Conservation (phyloP, 371 early-diverging fungal genomes). For the Conidiobolus incongruus region DNA sequence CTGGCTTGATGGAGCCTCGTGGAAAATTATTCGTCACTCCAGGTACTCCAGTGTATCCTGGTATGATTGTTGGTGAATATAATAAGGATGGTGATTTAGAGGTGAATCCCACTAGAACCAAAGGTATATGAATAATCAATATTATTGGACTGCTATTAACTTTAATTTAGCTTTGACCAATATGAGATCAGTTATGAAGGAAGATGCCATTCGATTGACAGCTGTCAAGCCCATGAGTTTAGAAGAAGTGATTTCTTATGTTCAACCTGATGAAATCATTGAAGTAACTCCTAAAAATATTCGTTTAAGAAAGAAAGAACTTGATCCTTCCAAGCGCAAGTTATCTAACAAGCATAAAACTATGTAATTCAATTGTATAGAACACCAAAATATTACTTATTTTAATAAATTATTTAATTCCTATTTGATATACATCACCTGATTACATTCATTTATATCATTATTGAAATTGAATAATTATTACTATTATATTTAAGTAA, state of each 20-base stretch:
- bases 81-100: conserved; percentile 37
- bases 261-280: conserved; percentile 52
- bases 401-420: no score
- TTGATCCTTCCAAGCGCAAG: conserved; percentile 36
- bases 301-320: conserved; percentile 39
- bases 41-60: conserved; percentile 44
- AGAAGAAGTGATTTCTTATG: conserved; percentile 47
- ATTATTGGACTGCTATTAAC: no score
- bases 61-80: conserved; percentile 63
- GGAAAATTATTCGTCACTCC: conserved; percentile 48
- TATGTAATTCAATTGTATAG: no score
- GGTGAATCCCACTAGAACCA: conserved; percentile 56
- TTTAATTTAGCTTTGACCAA: conserved; percentile 24
- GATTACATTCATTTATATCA: no score
- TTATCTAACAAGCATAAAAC: conserved; percentile 6
- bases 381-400: no score
- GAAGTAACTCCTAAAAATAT: conserved; percentile 47
- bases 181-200: conserved; percentile 46
- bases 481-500: no score
- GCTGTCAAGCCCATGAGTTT: conserved; percentile 33
- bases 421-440: no score
- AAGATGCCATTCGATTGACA: conserved; percentile 37
- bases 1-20: conserved; percentile 40
- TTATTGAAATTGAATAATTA: no score
- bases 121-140: conserved; percentile 8